Evolutionary conservation across 1,284 basidiomycete species (phyloP).

Genomic region (Cryptococcus wingfieldii): DNA sequence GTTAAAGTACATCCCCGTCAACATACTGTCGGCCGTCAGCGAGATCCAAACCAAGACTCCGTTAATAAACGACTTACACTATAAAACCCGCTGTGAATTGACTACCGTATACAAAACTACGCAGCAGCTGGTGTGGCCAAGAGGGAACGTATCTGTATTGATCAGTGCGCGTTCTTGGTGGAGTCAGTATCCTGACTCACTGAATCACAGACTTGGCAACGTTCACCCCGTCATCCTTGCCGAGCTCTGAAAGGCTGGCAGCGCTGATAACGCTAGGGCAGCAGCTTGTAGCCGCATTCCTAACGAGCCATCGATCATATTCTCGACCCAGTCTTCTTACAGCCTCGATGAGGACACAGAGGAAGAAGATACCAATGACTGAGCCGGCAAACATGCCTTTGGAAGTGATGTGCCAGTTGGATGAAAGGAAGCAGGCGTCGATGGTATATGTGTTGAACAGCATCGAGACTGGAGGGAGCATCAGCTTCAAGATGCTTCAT

Average conservation of each 20-base stretch:
- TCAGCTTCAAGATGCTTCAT: not conserved
- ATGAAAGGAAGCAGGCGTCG: constrained; percentile 49
- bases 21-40: constrained; percentile 24
- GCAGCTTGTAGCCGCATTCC: not conserved
- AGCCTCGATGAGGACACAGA: constrained; percentile 47
- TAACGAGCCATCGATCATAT: constrained; percentile 44
- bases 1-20: constrained; percentile 51
- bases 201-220: not conserved
- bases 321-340: constrained; percentile 45
- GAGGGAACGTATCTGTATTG: constrained; percentile 30
- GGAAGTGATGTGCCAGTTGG: constrained; percentile 43
- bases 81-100: constrained; percentile 48
- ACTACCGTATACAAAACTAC: constrained; percentile 40
- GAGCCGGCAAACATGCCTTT: constrained; percentile 47
- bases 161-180: not conserved
- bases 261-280: not conserved
- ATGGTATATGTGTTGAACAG: constrained; percentile 48
- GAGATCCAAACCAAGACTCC: not conserved
- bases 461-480: constrained; percentile 39
- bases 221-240: not conserved
- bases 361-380: constrained; percentile 49
- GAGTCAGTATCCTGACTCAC: not conserved
- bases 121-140: constrained; percentile 43
- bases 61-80: constrained; percentile 24
- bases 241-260: not conserved